Percentiles rank a stretch among this genome's conserved stretches.
phyloP scores from a whole-genome alignment of 768 basidiomycete species.

The Lactarius trivialis region DNA sequence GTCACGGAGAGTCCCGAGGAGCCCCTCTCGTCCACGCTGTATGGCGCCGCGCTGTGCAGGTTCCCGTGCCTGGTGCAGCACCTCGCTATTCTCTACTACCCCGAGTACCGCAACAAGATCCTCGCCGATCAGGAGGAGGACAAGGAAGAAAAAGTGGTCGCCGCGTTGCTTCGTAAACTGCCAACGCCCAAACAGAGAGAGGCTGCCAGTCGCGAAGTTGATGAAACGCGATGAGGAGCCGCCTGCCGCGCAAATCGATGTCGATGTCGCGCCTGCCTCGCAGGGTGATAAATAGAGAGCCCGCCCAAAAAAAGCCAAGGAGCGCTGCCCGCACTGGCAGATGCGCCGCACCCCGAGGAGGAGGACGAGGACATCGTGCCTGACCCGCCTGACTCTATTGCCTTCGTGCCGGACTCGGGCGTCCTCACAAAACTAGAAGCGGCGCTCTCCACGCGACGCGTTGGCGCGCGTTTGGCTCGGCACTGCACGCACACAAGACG shows the following conservation, averaged over 20 bases:
- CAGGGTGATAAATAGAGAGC: neutral
- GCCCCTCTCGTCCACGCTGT: neutral
- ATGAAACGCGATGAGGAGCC: neutral
- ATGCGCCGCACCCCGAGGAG: neutral
- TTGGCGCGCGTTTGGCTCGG: neutral
- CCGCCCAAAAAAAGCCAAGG: neutral
- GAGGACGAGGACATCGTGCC: neutral
- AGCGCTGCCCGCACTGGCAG: neutral
- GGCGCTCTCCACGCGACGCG: neutral
- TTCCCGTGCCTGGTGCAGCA: constrained; percentile 7
- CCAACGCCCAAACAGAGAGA: neutral
- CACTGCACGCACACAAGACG: neutral
- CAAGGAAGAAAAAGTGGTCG: neutral
- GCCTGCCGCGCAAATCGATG: neutral
- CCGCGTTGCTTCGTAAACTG: neutral
- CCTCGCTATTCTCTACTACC: neutral
- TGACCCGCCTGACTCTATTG: neutral
- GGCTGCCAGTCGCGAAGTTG: too few species aligned
- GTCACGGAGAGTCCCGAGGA: neutral
- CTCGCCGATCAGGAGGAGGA: neutral
- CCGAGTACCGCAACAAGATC: neutral
- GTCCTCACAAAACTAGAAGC: neutral
- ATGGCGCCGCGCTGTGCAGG: constrained; percentile 9
- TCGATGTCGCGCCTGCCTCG: too few species aligned
- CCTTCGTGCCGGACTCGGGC: neutral